These are phyloP conservation scores for Sclerotinia borealis DNA, from an alignment of 2,329 filamentous ascomycete genomes.

Conservation along the genomic window DNA sequence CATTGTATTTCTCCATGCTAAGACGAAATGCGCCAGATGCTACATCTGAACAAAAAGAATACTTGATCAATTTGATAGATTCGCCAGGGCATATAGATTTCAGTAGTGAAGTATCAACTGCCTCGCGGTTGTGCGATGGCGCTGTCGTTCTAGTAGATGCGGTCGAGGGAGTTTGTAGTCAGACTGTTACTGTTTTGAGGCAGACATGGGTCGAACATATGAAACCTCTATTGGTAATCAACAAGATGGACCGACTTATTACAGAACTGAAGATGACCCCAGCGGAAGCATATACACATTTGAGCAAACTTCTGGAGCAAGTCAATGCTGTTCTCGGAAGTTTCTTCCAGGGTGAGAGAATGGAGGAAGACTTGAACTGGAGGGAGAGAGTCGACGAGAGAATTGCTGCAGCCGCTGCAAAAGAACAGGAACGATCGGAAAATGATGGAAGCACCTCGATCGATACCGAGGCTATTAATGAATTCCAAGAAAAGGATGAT, in stretches of 20 bases:
- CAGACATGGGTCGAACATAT: conserved; percentile 95
- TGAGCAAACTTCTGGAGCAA: conserved; percentile 86
- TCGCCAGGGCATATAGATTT: conserved; percentile 98
- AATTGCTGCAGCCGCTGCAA: conserved; percentile 63
- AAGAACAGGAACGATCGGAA: conserved; percentile 44
- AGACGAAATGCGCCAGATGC: conserved; percentile 64
- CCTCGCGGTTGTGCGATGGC: conserved; percentile 88
- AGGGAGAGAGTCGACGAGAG: conserved; percentile 86
- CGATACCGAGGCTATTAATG: conserved; percentile 51
- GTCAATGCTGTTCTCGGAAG: conserved; percentile 96
- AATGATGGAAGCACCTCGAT: conserved; percentile 33
- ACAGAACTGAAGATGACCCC: conserved; percentile 94
- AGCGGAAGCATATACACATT: conserved; percentile 78
- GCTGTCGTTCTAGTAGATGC: conserved; percentile 93
- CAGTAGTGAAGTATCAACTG: conserved; percentile 95
- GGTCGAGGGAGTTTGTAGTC: conserved; percentile 95
- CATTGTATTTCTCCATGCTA: conserved; percentile 88
- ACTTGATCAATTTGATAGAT: conserved; percentile 95
- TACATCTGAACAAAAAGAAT: conserved; percentile 71
- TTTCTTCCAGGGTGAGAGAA: conserved; percentile 95
- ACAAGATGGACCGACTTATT: conserved; percentile 94
- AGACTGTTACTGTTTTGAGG: conserved; percentile 92
- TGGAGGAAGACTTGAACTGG: conserved; percentile 98
- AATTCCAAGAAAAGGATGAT: conserved; percentile 87
- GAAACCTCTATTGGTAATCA: conserved; percentile 90